A percentile compares a stretch with the other conserved stretches of the same genome.
Conservation (phyloP, 2,329 filamentous ascomycete species). For the Cladosporium sp. region DNA sequence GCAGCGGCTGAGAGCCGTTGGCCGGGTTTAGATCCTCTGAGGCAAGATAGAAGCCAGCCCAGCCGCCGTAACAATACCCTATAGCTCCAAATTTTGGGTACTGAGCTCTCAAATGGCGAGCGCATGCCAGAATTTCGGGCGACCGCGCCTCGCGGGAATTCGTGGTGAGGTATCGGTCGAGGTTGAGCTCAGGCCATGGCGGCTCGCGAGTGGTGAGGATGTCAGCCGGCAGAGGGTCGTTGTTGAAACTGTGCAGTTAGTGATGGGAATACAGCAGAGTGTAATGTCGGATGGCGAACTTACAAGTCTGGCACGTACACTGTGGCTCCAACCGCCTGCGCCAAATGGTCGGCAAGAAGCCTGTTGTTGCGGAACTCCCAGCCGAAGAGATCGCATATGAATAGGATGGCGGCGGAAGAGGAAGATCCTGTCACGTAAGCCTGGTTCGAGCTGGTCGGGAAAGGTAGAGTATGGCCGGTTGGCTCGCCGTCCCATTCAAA, state of each 20-base stretch:
- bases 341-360: constrained; percentile 51
- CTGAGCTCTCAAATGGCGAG: constrained; percentile 37
- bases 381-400: constrained; percentile 40
- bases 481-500: constrained; percentile 34
- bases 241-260: constrained; percentile 24
- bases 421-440: constrained; percentile 33
- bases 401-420: constrained; percentile 30
- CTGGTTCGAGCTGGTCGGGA: constrained; percentile 25
- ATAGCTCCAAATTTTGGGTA: constrained; percentile 45
- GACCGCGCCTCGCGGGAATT: constrained; percentile 29
- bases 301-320: constrained; percentile 45
- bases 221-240: constrained; percentile 25
- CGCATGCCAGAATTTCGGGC: constrained; percentile 44
- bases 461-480: constrained; percentile 23
- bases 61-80: constrained; percentile 55
- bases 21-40: constrained; percentile 39
- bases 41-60: constrained; percentile 52
- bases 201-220: constrained; percentile 20
- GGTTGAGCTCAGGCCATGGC: constrained; percentile 27
- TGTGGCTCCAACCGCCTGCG: constrained; percentile 46
- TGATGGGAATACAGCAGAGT: background rate
- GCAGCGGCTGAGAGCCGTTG: constrained; percentile 30
- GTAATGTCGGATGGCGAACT: background rate
- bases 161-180: constrained; percentile 24
- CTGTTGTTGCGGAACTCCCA: constrained; percentile 49